A percentile compares a stretch with the other conserved stretches of the same genome.
phyloP scores from a whole-genome alignment of 768 basidiomycete genomes.

The Macrolepiota fuliginosa region DNA sequence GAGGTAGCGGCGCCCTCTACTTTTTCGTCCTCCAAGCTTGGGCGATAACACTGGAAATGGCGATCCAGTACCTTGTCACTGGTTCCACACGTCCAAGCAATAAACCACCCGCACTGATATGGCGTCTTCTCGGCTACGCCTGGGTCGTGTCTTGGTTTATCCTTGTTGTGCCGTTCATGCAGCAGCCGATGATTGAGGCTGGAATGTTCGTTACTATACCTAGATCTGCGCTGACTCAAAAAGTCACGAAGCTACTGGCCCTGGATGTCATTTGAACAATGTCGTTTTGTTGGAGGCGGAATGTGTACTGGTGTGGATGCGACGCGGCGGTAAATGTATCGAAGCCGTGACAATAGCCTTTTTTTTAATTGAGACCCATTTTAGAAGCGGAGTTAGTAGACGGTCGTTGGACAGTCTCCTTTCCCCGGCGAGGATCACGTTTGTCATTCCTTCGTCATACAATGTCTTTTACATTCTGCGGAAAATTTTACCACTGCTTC shows the following conservation, averaged over 20 bases:
- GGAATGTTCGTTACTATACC: conserved; percentile 1
- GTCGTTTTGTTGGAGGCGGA: background rate
- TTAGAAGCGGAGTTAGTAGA: background rate
- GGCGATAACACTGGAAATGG: conserved; percentile 26
- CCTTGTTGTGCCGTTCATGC: conserved; percentile 2
- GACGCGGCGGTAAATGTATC: background rate
- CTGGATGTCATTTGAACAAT: background rate
- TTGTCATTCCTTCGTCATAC: no score
- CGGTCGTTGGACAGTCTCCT: no score
- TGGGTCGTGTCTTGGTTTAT: conserved; percentile 16
- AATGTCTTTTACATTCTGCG: no score
- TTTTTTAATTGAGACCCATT: no score
- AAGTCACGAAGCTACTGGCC: background rate
- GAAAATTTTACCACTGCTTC: no score
- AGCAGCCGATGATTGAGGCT: conserved; percentile 12
- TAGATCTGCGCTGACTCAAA: background rate
- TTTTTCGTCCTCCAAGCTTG: conserved; percentile 30
- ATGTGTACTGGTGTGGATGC: background rate
- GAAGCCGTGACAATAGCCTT: no score
- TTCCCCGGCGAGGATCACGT: no score
- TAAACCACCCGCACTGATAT: background rate
- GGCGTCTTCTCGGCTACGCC: conserved; percentile 6
- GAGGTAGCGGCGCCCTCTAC: conserved; percentile 18
- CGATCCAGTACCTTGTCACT: conserved; percentile 16
- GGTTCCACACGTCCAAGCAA: background rate